Evolutionary conservation across 2,329 filamentous ascomycete genomes (phyloP), one percentile per base, ranked within the genome.

Genomic region (Myriangium duriaei): DNA sequence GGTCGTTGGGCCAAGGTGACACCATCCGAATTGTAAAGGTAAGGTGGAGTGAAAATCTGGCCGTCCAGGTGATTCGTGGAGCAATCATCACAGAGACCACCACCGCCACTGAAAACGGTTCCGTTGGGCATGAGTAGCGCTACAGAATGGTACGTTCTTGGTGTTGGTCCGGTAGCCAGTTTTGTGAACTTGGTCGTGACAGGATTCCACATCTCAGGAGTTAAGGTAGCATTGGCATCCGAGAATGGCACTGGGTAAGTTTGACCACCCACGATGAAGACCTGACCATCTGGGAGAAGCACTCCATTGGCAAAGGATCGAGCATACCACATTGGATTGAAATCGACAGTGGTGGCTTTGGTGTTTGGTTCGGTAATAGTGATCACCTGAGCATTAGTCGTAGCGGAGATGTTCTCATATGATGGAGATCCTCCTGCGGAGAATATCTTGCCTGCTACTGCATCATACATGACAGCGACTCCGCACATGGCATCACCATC

Each of bases 1-100:
- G 53, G 36, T 28, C 3, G 46, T 42, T 35, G 75, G 58, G 32
- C 63, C 56, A 3, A 58, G 63, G 3, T 74, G 71, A 32, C 72
- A 63, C 33, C 2, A 61, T 69, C 69, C 29, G 59, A 62, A 11
- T 69, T 71, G 32, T 63, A 58, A 12, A 77, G 64, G 48, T 78
- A 78, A 3, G 72, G 71, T 29, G 74, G 74, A 17, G 69, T 71
- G 51, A 73, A 77, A 39, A 67, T 69, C 51, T 78, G 74, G 30
- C 76, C 70, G 24, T 72, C 66, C 58, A 74, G 76, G 72, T 77
- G 12, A 66, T 60, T 51, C 61, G 77, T 7, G 66, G 68, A 41
- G 68, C 54, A 37, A 61, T 48, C 0, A 59, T 53, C 37, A 61
- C 55, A 6, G 68, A 47, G 11, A 56, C 49, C 9, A 72, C 1